Percentiles rank a stretch among this genome's conserved stretches.
These are phyloP conservation scores for Symbiodinium natans DNA, from an alignment of 73 alveolate genomes.

Conservation along the genomic window DNA sequence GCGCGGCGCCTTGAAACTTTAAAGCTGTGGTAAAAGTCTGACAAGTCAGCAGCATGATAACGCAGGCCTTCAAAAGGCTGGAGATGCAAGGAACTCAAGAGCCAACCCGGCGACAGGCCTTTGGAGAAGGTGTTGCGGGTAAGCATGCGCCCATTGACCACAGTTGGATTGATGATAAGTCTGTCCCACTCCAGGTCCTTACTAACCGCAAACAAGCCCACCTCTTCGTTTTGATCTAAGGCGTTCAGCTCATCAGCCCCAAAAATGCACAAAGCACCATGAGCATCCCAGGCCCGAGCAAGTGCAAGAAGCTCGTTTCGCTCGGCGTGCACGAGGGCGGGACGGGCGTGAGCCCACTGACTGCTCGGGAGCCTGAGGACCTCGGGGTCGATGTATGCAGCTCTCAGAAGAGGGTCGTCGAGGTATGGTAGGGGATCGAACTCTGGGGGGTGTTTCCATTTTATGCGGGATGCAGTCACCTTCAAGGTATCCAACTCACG, in stretches of 20 bases:
- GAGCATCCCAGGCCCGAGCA: conserved; percentile 1
- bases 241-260: neutral
- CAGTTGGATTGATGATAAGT: neutral
- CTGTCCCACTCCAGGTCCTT: neutral
- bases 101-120: neutral
- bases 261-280: neutral
- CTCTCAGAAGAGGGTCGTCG: neutral
- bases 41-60: neutral
- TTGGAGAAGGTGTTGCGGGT: neutral
- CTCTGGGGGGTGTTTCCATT: neutral
- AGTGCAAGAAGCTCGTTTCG: neutral
- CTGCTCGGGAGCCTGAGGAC: neutral
- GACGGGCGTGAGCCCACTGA: neutral
- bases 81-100: neutral
- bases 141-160: neutral
- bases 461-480: neutral
- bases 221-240: neutral
- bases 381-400: neutral
- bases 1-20: neutral
- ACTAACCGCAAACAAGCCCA: neutral
- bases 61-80: neutral
- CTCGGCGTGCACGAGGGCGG: neutral
- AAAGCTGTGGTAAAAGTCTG: conserved; percentile 25
- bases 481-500: no score
- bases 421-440: neutral